Evolutionary conservation across 805 yeast species (phyloP).

Genomic region (Yamadazyma sp.): DNA sequence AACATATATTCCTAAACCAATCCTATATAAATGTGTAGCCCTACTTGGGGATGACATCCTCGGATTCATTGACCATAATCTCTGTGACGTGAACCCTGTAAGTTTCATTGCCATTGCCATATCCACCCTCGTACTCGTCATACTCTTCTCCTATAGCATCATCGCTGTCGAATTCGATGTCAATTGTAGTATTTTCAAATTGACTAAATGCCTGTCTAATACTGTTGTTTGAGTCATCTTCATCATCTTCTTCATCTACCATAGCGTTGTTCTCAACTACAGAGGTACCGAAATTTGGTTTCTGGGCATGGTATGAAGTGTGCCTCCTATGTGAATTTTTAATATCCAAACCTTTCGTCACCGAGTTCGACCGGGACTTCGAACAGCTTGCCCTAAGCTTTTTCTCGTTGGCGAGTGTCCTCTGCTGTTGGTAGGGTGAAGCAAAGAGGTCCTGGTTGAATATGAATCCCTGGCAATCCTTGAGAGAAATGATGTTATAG

Average conservation of each 20-base stretch:
- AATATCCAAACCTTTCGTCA: background rate
- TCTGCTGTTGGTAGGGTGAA: slow-evolving; percentile 61
- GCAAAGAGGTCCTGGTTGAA: slow-evolving; percentile 82
- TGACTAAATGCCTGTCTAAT: slow-evolving; percentile 11
- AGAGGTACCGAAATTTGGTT: slow-evolving; percentile 6
- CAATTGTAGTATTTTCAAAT: slow-evolving; percentile 14
- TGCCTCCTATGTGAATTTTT: slow-evolving; percentile 9
- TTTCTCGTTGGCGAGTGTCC: slow-evolving; percentile 34
- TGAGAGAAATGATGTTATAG: slow-evolving; percentile 44
- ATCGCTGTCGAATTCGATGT: slow-evolving; percentile 10
- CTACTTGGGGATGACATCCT: slow-evolving; percentile 15
- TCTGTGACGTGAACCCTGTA: slow-evolving; percentile 44
- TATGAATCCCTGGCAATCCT: slow-evolving; percentile 69
- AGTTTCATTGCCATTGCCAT: slow-evolving; percentile 19
- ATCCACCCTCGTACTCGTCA: slow-evolving; percentile 15
- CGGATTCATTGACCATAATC: slow-evolving; percentile 36
- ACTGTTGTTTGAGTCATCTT: slow-evolving; percentile 12
- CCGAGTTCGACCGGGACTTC: slow-evolving; percentile 14
- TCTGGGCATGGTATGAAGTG: slow-evolving; percentile 12
- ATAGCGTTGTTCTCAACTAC: slow-evolving; percentile 18
- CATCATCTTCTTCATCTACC: slow-evolving; percentile 21
- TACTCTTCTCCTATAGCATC: slow-evolving; percentile 16
- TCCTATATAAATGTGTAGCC: too few relatives aligned
- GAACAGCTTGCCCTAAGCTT: slow-evolving; percentile 26
- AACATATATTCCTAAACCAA: too few relatives aligned